Evolutionary conservation across 148 eudicot genomes (phyloP).

Genomic region (Tetragonia tetragonoides): DNA sequence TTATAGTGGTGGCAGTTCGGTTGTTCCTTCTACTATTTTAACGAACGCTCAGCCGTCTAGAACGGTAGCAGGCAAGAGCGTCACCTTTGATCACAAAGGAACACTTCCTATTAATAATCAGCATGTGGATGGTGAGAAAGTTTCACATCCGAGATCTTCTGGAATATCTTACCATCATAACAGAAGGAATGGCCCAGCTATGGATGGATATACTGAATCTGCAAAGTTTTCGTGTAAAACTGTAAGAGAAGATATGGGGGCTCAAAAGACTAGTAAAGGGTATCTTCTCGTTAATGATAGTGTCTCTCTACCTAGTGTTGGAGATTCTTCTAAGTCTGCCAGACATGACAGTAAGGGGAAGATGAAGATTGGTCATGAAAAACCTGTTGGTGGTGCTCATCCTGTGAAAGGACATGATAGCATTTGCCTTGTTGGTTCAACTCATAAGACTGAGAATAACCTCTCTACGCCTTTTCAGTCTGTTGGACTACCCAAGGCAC

Average conservation of each 20-base stretch:
- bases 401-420: slow-evolving; percentile 21
- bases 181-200: slow-evolving; percentile 1
- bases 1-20: slow-evolving; percentile 14
- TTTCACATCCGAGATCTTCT: slow-evolving; percentile 16
- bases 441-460: slow-evolving; percentile 25
- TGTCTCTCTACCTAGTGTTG: slow-evolving; percentile 19
- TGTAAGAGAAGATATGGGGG: slow-evolving; percentile 17
- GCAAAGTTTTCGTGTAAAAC: slow-evolving; percentile 23
- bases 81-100: slow-evolving; percentile 20
- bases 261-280: slow-evolving; percentile 22
- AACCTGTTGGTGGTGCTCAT: slow-evolving; percentile 27
- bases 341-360: slow-evolving; percentile 38
- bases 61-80: slow-evolving; percentile 23
- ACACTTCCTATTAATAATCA: slow-evolving; percentile 25
- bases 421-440: slow-evolving; percentile 17
- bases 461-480: slow-evolving; percentile 30
- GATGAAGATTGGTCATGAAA: slow-evolving; percentile 33
- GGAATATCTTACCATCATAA: slow-evolving; percentile 17
- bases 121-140: slow-evolving; percentile 29
- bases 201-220: slow-evolving; percentile 13
- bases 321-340: slow-evolving; percentile 19
- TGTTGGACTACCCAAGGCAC: slow-evolving; percentile 29
- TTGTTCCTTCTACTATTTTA: slow-evolving; percentile 26
- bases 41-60: slow-evolving; percentile 32
- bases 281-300: slow-evolving; percentile 20